Base-by-base conservation (phyloP, 2,329 filamentous ascomycete species). In the Penicillium sp. region DNA sequence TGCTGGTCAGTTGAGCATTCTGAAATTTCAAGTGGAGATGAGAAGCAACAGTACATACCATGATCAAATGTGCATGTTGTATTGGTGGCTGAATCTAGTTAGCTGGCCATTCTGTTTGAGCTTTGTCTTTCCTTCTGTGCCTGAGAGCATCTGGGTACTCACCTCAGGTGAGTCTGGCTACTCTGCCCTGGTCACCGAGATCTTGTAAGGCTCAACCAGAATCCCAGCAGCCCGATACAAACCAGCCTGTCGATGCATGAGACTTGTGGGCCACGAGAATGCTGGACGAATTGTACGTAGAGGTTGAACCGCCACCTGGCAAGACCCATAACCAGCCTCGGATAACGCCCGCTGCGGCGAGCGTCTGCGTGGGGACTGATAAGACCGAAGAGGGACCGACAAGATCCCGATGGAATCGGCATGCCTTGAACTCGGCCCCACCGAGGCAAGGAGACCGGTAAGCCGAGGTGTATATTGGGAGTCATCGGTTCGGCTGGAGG, bases 371-470 rank as follows among this genome's bases (percentile, higher is more conserved):
- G 54, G 52, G 33, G 27, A 11, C 24, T 33, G 43, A 58, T 66
- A 62, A 55, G 41, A 31, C 63, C 65, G 63, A 67, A 54, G 56
- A 67, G 52, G 47, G 47, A 22, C 65, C 65, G 65, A 67, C 31
- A 33, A 57, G 16, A 35, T 59, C 53, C 60, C 62, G 60, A 62
- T 57, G 59, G 50, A 49, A 14, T 60, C 50, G 57, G 54, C 55
- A 46, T 61, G 46, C 60, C 60, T 59, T 60, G 18, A 11, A 19
- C 3, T 44, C 27, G 50, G 54, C 39, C 49, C 61, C 57, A 62
- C 49, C 27, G 14, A 22, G 22, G 18, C 6, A 13, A 52, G 19
- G 14, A 18, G 43, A 50, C 51, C 64, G 64, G 65, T 60, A 66
- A 59, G 61, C 65, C 63, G 63, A 43, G 47, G 33, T 18, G 16